Evolutionary conservation across 768 basidiomycete species (phyloP), one percentile per base, ranked within the genome.

Genomic region (Cyclocybe aegerita): DNA sequence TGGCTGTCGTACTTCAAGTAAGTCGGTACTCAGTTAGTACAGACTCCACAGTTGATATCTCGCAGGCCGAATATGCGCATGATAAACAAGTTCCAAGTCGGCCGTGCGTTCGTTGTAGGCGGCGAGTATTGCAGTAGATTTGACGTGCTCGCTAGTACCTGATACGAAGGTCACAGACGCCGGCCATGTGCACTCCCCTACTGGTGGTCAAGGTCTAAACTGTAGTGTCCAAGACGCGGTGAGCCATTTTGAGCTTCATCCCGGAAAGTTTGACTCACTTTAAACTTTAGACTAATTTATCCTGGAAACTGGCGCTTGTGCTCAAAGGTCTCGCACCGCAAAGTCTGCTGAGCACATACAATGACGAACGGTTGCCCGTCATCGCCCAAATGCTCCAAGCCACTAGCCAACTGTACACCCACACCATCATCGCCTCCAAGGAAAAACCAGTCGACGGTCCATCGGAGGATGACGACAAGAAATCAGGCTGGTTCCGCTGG

Each of bases 401-500:
- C 17, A 43, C 43, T n/a, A n/a, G 43, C 30, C 34, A 11, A 9
- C 43, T 43, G 5, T 43, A 30, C 30, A 43, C 43, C 16, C 43
- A 33, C 30, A 31, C 43, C 30, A 29, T 43, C 23, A 2, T 23
- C 23, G 23, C 23, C 30, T 32, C 43, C 0, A 43, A 11, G 30
- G 5, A 12, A 9, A n/a, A 10, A 4, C 16, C 16, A 10, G 14
- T 36, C n/a, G 17, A 14, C 7, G 46, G 37, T 5, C 37, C 1
- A 12, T 23, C 46, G 35, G 43, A 10, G 30, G 34, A 61, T 4
- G 48, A 48, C 46, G 57, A 52, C 46, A 49, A 35, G 12, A 48
- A 50, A 36, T 46, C 59, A 11, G 59, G 59, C 3, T 60, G 57
- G 57, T 32, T 55, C 35, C 58, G 55, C 9, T 58, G 59, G 60